Base-by-base conservation (phyloP, 2,329 filamentous ascomycete genomes). In the Arthrinium phaeospermum region DNA sequence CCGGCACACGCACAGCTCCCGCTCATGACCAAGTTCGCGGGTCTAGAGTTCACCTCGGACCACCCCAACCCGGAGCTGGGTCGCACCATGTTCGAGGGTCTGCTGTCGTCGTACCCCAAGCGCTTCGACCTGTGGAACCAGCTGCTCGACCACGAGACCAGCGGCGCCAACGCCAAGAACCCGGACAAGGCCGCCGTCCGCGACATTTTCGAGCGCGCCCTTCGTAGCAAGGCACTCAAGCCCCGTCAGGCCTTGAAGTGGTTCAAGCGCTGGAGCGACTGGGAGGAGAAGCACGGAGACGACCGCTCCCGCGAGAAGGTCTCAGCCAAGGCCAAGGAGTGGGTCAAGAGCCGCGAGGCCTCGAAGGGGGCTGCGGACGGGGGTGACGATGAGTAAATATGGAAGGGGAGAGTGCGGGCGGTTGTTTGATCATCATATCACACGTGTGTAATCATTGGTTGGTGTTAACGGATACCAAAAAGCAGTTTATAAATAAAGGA, bases 71-170 rank as follows among this genome's bases (percentile, higher is more conserved):
- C 94, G 3, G 97, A 99, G 84, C 93, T 94, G 72, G 96, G 96
- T 13, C 92, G 97, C 24, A 99, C 97, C 37, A 92, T 98, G 79
- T 98, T 98, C 78, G 96, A 98, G 82, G 93, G 92, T 51, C 87
- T 99, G 12, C 87, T 99, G 10, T 89, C 91, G 47, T 92, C 93
- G 5, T 98, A 92, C 85, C 94, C 95, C 67, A 97, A 97, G 86
- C 94, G 94, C 81, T 91, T 94, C 73, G 95, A 98, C 80, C 86
- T 98, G 70, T 98, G 96, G 96, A 96, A 94, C 82, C 92, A 97
- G 82, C 91, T 97, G 75, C 84, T 98, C 1, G 95, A 98, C 80
- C 88, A 98, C 71, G 96, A 99, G 85, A 41, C 30, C 4, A n/a
- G 57, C 57, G 53, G 53, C 53, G 53, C 53, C 30, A 90, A 90